Base-by-base conservation (phyloP, 805 yeast genomes). In the Kodamaea laetipori region DNA sequence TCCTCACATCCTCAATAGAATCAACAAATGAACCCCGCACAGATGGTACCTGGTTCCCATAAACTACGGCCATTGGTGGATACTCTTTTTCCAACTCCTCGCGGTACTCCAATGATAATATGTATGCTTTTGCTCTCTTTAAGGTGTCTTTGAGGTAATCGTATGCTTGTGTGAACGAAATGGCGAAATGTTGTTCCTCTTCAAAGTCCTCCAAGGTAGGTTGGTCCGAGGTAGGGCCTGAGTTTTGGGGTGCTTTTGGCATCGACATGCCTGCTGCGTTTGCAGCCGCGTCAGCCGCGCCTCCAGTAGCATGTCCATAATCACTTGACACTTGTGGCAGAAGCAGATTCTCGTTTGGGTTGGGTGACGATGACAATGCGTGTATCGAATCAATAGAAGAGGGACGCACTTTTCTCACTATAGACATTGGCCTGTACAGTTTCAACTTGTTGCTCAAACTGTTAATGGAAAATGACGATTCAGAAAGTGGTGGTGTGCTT, bases 41-140 rank as follows among this genome's bases (percentile, higher is more conserved):
- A 0, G 96, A 86, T 0, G 97, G 97, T 1, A 88, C 84, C 6
- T 76, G 71, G 56, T 86, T 80, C 7, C 96, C 95, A 58, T 86
- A 88, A 0, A 90, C 85, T 2, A 84, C 74, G 0, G 86, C 92
- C 63, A 90, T 57, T 0, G 97, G 97, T 3, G 97, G 97, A 55
- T 88, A 87, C 40, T 68, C 55, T 13, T 53, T 52, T 28, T 57
- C 65, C 33, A 79, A 71, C 1, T 63, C 64, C 5, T 76, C 72
- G 23, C 77, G 74, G 51, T 71, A 82, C 21, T 76, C 76, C 19
- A 90, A 67, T 18, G 81, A 79, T 15, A 74, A 64, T 13, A 81
- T 50, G 51, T 78, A 90, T 47, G 68, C 60, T 49, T 79, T 80
- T 1, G 95, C 79, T 24, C 80, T 63, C 39, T 68, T 64, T 35